phyloP scores from a whole-genome alignment of 345 rosid species.

The Theobroma cacao region DNA sequence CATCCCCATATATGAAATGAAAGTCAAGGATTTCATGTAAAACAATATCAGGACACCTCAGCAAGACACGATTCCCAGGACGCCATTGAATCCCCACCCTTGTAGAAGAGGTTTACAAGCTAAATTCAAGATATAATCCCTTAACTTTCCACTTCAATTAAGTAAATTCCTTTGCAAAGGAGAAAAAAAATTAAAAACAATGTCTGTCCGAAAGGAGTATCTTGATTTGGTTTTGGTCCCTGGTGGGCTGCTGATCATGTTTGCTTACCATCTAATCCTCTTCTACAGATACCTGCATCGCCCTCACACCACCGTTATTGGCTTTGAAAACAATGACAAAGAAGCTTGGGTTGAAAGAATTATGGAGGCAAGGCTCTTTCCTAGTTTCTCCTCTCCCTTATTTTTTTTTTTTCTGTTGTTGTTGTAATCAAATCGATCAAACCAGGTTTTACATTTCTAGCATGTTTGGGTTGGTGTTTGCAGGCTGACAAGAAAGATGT shows the following conservation, averaged over 20 bases:
- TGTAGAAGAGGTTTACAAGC: not conserved
- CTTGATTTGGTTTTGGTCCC: slow-evolving; percentile 78
- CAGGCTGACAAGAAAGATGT: slow-evolving; percentile 38
- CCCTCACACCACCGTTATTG: slow-evolving; percentile 63
- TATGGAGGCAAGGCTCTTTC: slow-evolving; percentile 41
- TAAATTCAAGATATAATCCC: not conserved
- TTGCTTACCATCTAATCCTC: slow-evolving; percentile 57
- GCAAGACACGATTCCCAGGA: not conserved
- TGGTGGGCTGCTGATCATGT: slow-evolving; percentile 50
- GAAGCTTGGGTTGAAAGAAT: slow-evolving; percentile 76
- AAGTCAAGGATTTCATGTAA: slow-evolving; percentile 14
- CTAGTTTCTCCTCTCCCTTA: not conserved
- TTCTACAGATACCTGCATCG: slow-evolving; percentile 53
- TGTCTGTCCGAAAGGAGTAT: slow-evolving; percentile 44
- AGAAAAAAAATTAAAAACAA: slow-evolving; percentile 14
- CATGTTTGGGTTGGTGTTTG: not conserved
- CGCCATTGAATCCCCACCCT: not conserved
- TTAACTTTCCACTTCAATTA: not conserved
- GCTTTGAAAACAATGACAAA: slow-evolving; percentile 65
- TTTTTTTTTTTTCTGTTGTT: not conserved
- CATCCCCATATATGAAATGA: slow-evolving; percentile 3
- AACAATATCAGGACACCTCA: not conserved
- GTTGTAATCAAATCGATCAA: not conserved
- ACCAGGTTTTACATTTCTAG: not conserved
- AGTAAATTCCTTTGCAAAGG: not conserved